Conservation (phyloP, 2,329 filamentous ascomycete species). For the Fusarium foetens region DNA sequence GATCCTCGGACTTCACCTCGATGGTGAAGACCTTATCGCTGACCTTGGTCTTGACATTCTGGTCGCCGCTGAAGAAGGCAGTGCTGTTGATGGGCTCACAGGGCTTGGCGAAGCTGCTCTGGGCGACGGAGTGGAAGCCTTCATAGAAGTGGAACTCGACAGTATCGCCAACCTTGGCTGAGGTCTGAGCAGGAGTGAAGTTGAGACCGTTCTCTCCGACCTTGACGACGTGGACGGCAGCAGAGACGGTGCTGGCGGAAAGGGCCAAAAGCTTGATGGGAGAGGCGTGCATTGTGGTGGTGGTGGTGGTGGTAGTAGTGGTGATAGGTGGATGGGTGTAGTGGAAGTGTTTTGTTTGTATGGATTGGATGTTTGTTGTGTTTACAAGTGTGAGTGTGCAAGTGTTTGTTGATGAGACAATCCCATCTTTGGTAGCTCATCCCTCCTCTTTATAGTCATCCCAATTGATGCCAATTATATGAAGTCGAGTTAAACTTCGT, state of each 20-base stretch:
- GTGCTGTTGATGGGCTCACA: conserved; percentile 63
- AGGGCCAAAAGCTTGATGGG: conserved; percentile 23
- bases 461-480: conserved; percentile 1
- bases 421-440: not conserved
- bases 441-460: conserved; percentile 20
- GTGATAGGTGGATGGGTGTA: not conserved
- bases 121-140: conserved; percentile 69
- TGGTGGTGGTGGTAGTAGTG: not conserved
- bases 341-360: not conserved
- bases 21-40: conserved; percentile 37
- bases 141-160: conserved; percentile 58
- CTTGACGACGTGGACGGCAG: conserved; percentile 38
- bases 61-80: conserved; percentile 56
- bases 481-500: conserved; percentile 4
- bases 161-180: conserved; percentile 60
- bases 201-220: conserved; percentile 49
- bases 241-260: conserved; percentile 18
- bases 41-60: conserved; percentile 19
- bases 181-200: conserved; percentile 63
- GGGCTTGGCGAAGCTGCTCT: conserved; percentile 68
- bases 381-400: not conserved
- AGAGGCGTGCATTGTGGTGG: conserved; percentile 31
- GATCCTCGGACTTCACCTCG: conserved; percentile 55
- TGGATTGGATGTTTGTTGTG: conserved; percentile 4
- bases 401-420: not conserved